phyloP scores from a whole-genome alignment of 306 rosid genomes.

The Glycyrrhiza uralensis region DNA sequence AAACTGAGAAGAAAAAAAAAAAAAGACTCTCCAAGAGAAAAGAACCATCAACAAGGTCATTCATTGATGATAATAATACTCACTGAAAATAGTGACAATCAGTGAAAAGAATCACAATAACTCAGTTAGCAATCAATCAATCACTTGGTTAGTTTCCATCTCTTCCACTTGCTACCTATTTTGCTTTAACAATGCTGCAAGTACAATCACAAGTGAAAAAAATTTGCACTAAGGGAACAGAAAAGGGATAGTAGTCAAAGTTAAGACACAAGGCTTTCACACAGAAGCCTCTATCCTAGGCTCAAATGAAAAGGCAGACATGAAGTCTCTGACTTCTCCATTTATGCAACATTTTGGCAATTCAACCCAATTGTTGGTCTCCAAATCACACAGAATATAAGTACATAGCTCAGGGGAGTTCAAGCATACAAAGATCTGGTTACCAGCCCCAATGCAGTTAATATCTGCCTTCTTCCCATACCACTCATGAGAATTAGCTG shows the following conservation, averaged over 20 bases:
- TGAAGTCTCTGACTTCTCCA: conserved; percentile 71
- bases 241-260: background rate
- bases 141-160: conserved; percentile 24
- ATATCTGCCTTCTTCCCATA: conserved; percentile 85
- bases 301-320: conserved; percentile 89
- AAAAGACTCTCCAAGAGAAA: background rate
- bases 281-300: conserved; percentile 88
- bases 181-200: conserved; percentile 25
- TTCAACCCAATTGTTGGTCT: conserved; percentile 62
- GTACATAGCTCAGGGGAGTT: conserved; percentile 59
- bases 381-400: conserved; percentile 61
- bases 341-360: conserved; percentile 64
- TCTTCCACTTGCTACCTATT: conserved; percentile 30
- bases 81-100: conserved; percentile 4
- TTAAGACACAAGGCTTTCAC: conserved; percentile 24
- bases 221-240: background rate
- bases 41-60: background rate
- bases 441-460: conserved; percentile 82
- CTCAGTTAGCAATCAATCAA: conserved; percentile 1
- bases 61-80: background rate
- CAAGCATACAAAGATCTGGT: conserved; percentile 66
- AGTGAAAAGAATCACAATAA: conserved; percentile 24
- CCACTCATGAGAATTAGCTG: conserved; percentile 87
- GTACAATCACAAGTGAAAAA: conserved; percentile 10
- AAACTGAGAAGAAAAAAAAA: too few species aligned